Evolutionary conservation across 768 basidiomycete species (phyloP).

Genomic region (Rhodocollybia butyracea): DNA sequence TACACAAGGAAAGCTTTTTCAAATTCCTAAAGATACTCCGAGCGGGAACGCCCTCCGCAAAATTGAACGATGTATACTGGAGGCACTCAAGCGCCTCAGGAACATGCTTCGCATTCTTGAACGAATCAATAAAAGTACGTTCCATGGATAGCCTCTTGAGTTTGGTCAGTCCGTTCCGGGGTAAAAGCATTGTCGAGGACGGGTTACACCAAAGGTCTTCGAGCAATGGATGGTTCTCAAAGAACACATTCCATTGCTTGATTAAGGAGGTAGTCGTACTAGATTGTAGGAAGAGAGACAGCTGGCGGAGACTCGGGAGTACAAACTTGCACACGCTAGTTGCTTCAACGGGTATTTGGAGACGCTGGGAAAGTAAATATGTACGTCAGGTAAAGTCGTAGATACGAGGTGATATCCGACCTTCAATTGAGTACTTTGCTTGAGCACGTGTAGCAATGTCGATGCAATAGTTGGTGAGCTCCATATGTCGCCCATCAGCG

Average conservation of each 20-base stretch:
- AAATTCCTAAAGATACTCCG: not conserved
- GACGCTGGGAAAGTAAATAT: constrained; percentile 24
- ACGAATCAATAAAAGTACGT: constrained; percentile 24
- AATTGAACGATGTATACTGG: not conserved
- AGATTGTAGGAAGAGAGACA: constrained; percentile 38
- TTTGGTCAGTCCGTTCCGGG: constrained; percentile 36
- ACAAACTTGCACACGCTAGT: constrained; percentile 29
- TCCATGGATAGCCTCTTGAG: constrained; percentile 34
- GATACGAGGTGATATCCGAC: constrained; percentile 10
- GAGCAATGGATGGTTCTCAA: constrained; percentile 41
- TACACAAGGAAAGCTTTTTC: not conserved
- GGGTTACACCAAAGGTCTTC: constrained; percentile 48
- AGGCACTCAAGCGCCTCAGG: not conserved
- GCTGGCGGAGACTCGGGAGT: constrained; percentile 38
- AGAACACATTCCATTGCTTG: constrained; percentile 33
- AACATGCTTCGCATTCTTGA: not conserved
- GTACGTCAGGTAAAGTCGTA: not conserved
- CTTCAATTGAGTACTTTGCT: constrained; percentile 24
- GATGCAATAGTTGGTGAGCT: constrained; percentile 19
- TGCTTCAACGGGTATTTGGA: constrained; percentile 47
- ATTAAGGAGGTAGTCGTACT: constrained; percentile 35
- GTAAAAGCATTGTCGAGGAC: constrained; percentile 28
- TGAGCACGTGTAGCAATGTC: constrained; percentile 25
- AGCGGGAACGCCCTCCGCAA: not conserved
- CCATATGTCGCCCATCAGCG: constrained; percentile 27